These are phyloP conservation scores for Logfia minima DNA, from an alignment of 129 eudicot genomes.

Conservation along the genomic window DNA sequence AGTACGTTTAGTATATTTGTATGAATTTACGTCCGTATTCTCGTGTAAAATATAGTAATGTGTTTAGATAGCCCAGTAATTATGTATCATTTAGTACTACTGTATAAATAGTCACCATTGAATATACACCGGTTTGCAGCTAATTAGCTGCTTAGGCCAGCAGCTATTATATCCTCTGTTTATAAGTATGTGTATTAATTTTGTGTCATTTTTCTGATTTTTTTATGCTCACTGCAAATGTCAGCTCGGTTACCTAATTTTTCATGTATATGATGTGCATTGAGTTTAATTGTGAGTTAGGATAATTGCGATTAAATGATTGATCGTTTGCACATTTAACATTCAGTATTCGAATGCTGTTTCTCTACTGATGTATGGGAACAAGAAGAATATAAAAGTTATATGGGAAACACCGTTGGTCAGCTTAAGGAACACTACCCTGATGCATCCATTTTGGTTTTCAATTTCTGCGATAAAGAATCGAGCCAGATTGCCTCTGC, in stretches of 20 bases:
- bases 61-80: too few relatives aligned
- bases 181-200: not conserved
- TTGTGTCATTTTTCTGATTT: too few relatives aligned
- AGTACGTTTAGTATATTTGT: not conserved
- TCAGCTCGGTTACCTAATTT: too few relatives aligned
- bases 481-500: constrained; percentile 14
- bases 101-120: too few relatives aligned
- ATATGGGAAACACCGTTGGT: not conserved
- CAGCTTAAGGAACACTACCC: constrained; percentile 3
- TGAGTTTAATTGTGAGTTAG: not conserved
- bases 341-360: constrained; percentile 10
- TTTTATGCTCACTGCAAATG: too few relatives aligned
- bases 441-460: not conserved
- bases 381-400: constrained; percentile 11
- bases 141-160: too few relatives aligned
- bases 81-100: too few relatives aligned
- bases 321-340: not conserved
- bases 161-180: too few relatives aligned
- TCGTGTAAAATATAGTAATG: not conserved
- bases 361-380: not conserved
- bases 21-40: not conserved
- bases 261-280: constrained; percentile 5
- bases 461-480: constrained; percentile 3
- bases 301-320: not conserved
- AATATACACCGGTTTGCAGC: too few relatives aligned